Base-by-base conservation (phyloP, 2,329 filamentous ascomycete species). In the Diaporthe citrichinensis region DNA sequence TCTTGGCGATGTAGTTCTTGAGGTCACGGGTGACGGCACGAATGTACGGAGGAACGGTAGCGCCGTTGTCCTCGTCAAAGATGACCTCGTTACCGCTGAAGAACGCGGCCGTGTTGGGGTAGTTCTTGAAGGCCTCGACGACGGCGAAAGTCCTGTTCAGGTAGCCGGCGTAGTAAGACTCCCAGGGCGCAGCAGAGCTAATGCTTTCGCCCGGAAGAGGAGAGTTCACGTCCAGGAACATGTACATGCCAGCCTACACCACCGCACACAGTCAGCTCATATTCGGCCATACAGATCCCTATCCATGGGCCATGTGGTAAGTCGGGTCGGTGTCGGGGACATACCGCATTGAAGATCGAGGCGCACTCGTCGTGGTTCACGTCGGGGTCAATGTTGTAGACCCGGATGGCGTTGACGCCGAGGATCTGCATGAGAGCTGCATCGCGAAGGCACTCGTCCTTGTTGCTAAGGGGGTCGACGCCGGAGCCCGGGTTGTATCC, bases 31-130 rank as follows among this genome's bases (percentile, higher is more conserved):
- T 95, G 78, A 95, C 91, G 77, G 94, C 94, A 84, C 92, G 89
- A 79, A 93, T 87, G 83, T 94, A 96, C n/a, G 91, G 92, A 57
- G 93, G 93, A 46, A 91, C 91, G 72, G 83, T 84, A 72, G 87
- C 84, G 77, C 90, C 92, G 51, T 90, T 92, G 59, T 87, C 82
- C 69, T 90, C 86, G 78, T 92, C 87, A 83, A 94, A 92, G 84
- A 95, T 94, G 81, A 95, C 92, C 85, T 95, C 94, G 84, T 95
- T 95, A 75, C 92, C 94, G 61, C 93, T 92, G 87, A 95, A 95
- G 89, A 94, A 95, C 74, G 89, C 87, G n/a, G 92, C 86, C 15
- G 90, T 91, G 85, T 93, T 93, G 80, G 91, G 91, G 81, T 92
- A 93, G 84, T 85, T 86, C 86, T 90, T 90, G 85, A 93, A 93